Evolutionary conservation across 257 asterid genomes (phyloP).

Genomic region (Paulownia fortunei): DNA sequence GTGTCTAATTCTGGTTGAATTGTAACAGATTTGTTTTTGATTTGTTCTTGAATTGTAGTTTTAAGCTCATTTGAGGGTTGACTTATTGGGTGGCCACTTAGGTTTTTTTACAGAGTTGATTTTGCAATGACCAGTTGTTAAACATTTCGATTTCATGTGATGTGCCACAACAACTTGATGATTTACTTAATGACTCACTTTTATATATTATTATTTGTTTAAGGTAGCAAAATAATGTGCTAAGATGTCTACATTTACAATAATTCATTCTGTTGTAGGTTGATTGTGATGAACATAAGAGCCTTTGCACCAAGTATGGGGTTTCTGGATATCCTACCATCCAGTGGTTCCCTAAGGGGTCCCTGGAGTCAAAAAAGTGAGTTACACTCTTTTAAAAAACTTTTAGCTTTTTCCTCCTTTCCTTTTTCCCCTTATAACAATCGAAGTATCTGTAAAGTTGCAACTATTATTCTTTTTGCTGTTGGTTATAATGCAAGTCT

Average conservation of each 20-base stretch:
- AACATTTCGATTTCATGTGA: background rate
- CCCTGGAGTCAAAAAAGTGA: conserved; percentile 87
- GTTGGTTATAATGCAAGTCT: conserved; percentile 11
- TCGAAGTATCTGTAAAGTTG: conserved; percentile 2
- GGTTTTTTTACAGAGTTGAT: background rate
- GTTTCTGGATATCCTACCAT: conserved; percentile 96
- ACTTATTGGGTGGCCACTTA: background rate
- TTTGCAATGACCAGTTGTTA: background rate
- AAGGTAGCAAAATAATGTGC: conserved; percentile 14
- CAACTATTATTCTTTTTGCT: background rate
- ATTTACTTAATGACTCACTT: background rate
- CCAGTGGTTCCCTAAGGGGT: conserved; percentile 96
- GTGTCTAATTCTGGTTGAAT: conserved; percentile 16
- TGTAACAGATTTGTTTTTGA: background rate
- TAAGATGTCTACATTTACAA: background rate
- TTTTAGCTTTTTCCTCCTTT: background rate
- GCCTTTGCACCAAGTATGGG: conserved; percentile 77
- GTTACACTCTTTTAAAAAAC: conserved; percentile 29
- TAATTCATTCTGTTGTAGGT: conserved; percentile 54
- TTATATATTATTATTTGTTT: background rate
- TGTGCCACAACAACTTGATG: background rate
- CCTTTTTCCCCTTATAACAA: conserved; percentile 2
- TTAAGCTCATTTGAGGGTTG: conserved; percentile 7
- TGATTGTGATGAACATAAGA: conserved; percentile 94
- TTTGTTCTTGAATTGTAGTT: conserved; percentile 21